Base-by-base conservation (phyloP, 2,329 filamentous ascomycete genomes). In the Aspergillus hortae region DNA sequence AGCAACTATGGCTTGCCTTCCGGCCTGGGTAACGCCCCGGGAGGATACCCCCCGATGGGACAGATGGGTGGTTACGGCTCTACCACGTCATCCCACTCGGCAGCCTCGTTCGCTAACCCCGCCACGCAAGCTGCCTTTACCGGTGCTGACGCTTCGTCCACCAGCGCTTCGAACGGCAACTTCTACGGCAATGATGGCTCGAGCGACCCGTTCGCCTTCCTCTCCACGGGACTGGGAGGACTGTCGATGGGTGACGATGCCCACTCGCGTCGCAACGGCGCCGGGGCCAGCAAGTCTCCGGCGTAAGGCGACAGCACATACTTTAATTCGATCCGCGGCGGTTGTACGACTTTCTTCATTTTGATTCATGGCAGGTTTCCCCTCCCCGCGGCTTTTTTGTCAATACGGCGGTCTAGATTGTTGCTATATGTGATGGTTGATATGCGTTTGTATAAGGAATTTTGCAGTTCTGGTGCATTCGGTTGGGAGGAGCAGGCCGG, bases 71-170 rank as follows among this genome's bases (percentile, higher is more conserved):
- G 91, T 63, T 96, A 86, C 62, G 86, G 86, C 53, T 87, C 88
- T 41, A 86, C 85, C 50, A 88, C 86, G 36, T 85, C 86, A 48
- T 87, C 90, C 61, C 90, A 94, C 72, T 88, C 89, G 21, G 88
- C 88, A 40, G 89, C 90, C 11, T 88, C 88, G 4, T 97, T 99
- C 66, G 92, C 96, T 68, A 95, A 91, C 77, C 89, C 92, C 57
- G 89, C 90, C 56, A 90, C 92, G 14, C 92, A 97, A 76, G 91
- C 91, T 55, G 92, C 94, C 23, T 99, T 99, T 79, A 89, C 90
- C 68, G 89, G 89, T 38, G 91, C 90, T 36, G 87, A 87, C 62
- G 89, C 89, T 51, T 85, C 86, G 14, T 89, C 88, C 42, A 87
- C 86, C 55, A 89, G 88, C 38, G 85, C 87, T 32, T 85, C 87